Evolutionary conservation across 805 yeast species (phyloP), one percentile per base, ranked within the genome.

Genomic region (Zygoascus biomembranicola): DNA sequence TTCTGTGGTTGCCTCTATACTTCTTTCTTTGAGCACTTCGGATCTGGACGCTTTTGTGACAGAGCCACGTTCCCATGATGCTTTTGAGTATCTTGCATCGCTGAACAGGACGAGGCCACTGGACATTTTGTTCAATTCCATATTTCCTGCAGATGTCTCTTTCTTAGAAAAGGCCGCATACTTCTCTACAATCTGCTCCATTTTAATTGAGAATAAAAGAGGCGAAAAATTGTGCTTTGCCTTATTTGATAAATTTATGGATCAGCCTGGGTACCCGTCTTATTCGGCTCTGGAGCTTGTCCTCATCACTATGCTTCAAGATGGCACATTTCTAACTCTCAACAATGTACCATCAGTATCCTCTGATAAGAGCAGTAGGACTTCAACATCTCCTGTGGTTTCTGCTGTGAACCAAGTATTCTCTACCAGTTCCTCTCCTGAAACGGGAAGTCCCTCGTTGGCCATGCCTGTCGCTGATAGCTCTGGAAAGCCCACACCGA

Each of bases 1-100:
- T 2, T 63, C 65, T n/a, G 68, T 68, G 45, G 54, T 68, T 10
- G 65, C 68, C 16, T 56, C 65, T 8, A 61, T 66, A 2, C 51
- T 65, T 13, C 46, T 58, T 2, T 59, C 60, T n/a, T 47, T 68
- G 55, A 45, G 59, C 1, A 39, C 51, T 2, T 18, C 50, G 2
- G 67, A 64, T 28, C 49, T 63, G 9, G 50, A 41, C 8, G 23
- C 48, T 14, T 63, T 65, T 45, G 53, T 57, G 8, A 43, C 20
- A 14, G 43, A 41, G 1, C 14, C 52, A 8, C 19, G 35, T 2
- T 32, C 51, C 14, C 23, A n/a, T 18, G 65, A 62, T 16, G 50
- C 56, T 19, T 49, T 56, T 47, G 66, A 63, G 19, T 59, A 61
- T 14, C 51, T 63, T 23, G 53, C 56, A 47, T 56, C 52, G 42